Conservation (phyloP, 192 early-diverging fungal species). For the Coemansia sp. region DNA sequence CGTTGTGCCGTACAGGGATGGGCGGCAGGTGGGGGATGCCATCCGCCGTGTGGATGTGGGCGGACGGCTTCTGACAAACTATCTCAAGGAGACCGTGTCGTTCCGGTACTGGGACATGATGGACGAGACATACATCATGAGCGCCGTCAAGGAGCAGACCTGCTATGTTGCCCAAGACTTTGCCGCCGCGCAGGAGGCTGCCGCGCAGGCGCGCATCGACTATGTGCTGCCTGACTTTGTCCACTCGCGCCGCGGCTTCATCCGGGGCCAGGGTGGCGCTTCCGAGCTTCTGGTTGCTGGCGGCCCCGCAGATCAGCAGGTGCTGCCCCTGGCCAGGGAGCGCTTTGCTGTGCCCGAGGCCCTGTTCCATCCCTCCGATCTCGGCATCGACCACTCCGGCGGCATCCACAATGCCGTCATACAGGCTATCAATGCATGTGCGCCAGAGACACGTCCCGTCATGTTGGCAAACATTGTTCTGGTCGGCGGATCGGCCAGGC, state of each 20-base stretch:
- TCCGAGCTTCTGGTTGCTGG: constrained; percentile 49
- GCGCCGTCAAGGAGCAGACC: constrained; percentile 79
- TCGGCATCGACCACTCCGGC: constrained; percentile 79
- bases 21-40: constrained; percentile 56
- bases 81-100: constrained; percentile 89
- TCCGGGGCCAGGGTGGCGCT: constrained; percentile 15
- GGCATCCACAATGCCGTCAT: constrained; percentile 93
- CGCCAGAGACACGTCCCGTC: constrained; percentile 83
- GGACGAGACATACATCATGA: constrained; percentile 87
- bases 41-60: constrained; percentile 79
- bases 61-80: constrained; percentile 84
- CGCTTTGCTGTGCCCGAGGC: constrained; percentile 96
- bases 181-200: constrained; percentile 59
- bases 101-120: constrained; percentile 94
- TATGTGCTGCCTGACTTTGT: constrained; percentile 54
- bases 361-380: constrained; percentile 90
- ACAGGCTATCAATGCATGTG: constrained; percentile 90
- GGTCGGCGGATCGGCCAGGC: constrained; percentile 90
- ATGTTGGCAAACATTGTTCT: constrained; percentile 92
- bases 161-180: constrained; percentile 77
- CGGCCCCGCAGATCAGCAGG: constrained; percentile 61
- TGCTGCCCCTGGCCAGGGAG: constrained; percentile 96
- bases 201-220: constrained; percentile 22
- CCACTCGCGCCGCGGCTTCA: constrained; percentile 29
- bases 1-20: constrained; percentile 66